Conservation (phyloP, 306 rosid species). For the Urtica urens region DNA sequence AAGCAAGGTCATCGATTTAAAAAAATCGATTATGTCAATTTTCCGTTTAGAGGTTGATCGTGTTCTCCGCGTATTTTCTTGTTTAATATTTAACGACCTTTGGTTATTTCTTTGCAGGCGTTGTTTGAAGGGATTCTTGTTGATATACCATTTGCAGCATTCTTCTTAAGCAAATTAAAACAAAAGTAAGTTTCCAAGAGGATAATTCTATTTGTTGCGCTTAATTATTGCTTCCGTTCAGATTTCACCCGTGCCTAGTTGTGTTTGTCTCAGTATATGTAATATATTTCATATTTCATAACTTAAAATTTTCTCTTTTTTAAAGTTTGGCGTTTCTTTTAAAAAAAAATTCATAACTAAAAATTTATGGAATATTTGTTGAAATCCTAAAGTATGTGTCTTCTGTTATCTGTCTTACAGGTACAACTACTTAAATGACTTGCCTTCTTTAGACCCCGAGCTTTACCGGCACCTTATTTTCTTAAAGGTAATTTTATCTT, state of each 20-base stretch:
- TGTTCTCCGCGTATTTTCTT: too few relatives aligned
- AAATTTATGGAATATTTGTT: too few relatives aligned
- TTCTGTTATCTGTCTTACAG: conserved; percentile 23
- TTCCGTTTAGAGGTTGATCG: too few relatives aligned
- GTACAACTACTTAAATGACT: conserved; percentile 89
- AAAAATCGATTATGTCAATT: too few relatives aligned
- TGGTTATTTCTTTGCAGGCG: conserved; percentile 64
- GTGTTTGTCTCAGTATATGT: too few relatives aligned
- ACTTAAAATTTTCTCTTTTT: too few relatives aligned
- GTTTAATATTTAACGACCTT: too few relatives aligned
- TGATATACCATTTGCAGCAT: conserved; percentile 93
- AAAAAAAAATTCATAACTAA: too few relatives aligned
- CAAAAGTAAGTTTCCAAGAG: conserved; percentile 59
- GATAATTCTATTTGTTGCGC: background rate
- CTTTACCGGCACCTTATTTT: conserved; percentile 94
- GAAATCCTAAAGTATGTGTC: conserved; percentile 6
- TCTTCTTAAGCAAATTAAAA: conserved; percentile 92
- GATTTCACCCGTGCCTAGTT: too few relatives aligned
- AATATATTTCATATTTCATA: background rate
- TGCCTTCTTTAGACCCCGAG: conserved; percentile 95
- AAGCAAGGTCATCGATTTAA: conserved; percentile 6
- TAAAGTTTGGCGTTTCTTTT: too few relatives aligned
- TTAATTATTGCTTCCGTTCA: conserved; percentile 6
- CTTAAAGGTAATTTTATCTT: conserved; percentile 53
- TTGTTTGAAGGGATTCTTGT: conserved; percentile 99